A percentile compares a stretch with the other conserved stretches of the same genome.
Evolutionary conservation across 1,284 basidiomycete genomes (phyloP).

Genomic region (Boletellus deceptivus): DNA sequence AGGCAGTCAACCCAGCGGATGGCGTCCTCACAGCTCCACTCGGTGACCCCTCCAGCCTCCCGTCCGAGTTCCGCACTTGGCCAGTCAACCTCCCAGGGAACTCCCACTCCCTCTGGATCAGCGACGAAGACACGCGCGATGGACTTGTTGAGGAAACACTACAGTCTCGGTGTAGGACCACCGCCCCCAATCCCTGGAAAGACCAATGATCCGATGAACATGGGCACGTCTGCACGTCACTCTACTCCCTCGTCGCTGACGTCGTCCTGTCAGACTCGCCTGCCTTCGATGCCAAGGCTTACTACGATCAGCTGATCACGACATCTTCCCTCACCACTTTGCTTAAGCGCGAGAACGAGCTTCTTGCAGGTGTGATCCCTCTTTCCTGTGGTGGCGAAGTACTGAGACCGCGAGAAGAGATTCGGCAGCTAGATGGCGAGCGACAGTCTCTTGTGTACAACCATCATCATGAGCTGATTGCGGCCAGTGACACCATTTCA

Average conservation of each 20-base stretch:
- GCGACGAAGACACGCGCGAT: constrained; percentile 62
- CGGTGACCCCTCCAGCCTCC: constrained; percentile 22
- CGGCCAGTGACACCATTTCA: constrained; percentile 87
- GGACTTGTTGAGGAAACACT: constrained; percentile 78
- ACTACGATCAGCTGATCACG: constrained; percentile 82
- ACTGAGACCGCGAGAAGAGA: constrained; percentile 50
- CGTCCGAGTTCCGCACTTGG: constrained; percentile 17
- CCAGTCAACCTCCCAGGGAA: constrained; percentile 19
- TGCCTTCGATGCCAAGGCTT: constrained; percentile 77
- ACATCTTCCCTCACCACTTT: constrained; percentile 70
- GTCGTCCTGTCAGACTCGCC: constrained; percentile 55
- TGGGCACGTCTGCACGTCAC: constrained; percentile 45
- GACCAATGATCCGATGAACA: constrained; percentile 72
- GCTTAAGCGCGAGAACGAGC: constrained; percentile 75
- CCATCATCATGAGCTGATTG: constrained; percentile 91
- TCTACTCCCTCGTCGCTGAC: constrained; percentile 6
- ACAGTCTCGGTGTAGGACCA: constrained; percentile 72
- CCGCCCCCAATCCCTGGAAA: constrained; percentile 57
- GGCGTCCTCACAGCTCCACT: constrained; percentile 27
- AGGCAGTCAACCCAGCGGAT: constrained; percentile 23
- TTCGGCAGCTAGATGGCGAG: constrained; percentile 84
- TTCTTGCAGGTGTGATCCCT: constrained; percentile 53
- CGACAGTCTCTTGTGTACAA: constrained; percentile 91
- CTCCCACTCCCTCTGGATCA: constrained; percentile 22
- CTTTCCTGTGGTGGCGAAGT: constrained; percentile 6